phyloP scores from a whole-genome alignment of 768 basidiomycete species.

The Russula foetens region DNA sequence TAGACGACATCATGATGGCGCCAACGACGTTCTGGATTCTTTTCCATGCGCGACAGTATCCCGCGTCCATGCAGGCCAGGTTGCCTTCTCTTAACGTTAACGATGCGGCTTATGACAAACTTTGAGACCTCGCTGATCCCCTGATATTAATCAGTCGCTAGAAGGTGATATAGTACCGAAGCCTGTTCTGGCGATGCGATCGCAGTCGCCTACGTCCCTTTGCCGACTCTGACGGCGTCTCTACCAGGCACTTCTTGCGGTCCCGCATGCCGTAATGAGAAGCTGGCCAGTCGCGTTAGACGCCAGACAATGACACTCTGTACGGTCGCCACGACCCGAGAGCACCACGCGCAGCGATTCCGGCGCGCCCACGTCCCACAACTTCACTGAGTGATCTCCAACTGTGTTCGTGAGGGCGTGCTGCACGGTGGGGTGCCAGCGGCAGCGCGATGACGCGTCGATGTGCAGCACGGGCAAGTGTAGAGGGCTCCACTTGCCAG shows the following conservation, averaged over 20 bases:
- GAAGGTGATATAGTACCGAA: no score
- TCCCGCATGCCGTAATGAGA: slow-evolving; percentile 88
- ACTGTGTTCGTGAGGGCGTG: slow-evolving; percentile 78
- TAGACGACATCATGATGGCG: no score
- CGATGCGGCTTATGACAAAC: no score
- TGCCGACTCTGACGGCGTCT: slow-evolving; percentile 73
- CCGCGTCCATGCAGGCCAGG: no score
- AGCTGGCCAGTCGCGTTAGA: slow-evolving; percentile 78
- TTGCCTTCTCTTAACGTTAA: no score
- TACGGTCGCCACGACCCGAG: slow-evolving; percentile 78
- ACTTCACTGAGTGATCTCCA: slow-evolving; percentile 80
- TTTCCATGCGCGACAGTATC: no score
- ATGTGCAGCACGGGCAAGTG: slow-evolving; percentile 80
- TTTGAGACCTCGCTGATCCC: no score
- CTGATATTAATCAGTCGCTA: no score
- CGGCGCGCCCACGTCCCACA: slow-evolving; percentile 83
- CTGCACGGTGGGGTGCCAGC: slow-evolving; percentile 87
- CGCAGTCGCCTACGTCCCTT: slow-evolving; percentile 88
- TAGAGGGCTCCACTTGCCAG: slow-evolving; percentile 64
- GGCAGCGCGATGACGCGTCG: slow-evolving; percentile 72
- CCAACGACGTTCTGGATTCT: no score
- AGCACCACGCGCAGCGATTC: slow-evolving; percentile 56
- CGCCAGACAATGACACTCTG: slow-evolving; percentile 74
- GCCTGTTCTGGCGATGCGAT: slow-evolving; percentile 88
- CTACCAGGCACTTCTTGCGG: slow-evolving; percentile 73